Evolutionary conservation across 2,329 filamentous ascomycete species (phyloP), one percentile per base, ranked within the genome.

Genomic region (Verticillium longisporum): DNA sequence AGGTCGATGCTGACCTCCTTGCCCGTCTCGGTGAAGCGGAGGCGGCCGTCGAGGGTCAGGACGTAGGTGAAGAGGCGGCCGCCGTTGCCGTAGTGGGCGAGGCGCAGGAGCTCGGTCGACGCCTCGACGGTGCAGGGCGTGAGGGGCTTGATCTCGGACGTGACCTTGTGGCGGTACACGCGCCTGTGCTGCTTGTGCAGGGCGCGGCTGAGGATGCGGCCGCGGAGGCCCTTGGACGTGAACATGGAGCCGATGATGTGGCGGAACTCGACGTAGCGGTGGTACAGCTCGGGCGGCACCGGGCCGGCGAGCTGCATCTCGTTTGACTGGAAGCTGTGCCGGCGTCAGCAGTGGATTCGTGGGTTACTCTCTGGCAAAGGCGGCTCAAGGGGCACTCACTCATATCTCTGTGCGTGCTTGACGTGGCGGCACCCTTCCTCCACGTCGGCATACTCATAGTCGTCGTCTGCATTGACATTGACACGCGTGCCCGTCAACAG

Each of bases 1-100:
- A 97, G 80, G 75, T 97, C 94, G 68, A 98, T 92, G 59, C 93
- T 92, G 62, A 97, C 97, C 69, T 97, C 93, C 68, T 95, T 95
- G 33, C 94, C 94, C 0, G 94, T 98, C 74, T 97, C 94, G 1
- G 94, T 97, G 75, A 97, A 97, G 54, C 92, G 88, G 70, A 96
- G 84, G 59, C 94, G 81, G 5, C 89, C 90, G 69, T 98, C 94
- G 6, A 97, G 82, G 0, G 92, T 96, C 26, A 98, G 79, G 33
- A 97, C 88, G 68, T 97, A 98, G 26, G 94, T 98, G 70, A 95
- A 97, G 61, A 96, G 86, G 11, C 92, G 87, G 1, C 90, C 89
- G 18, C 92, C 93, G 68, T 95, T 85, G 68, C 94, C 92, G 70
- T 89, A 94, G 69, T 97, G 92, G 0, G 87, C 89, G 68, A 97